Percentiles rank a stretch among this genome's conserved stretches.
Conservation (phyloP, 176 grass and related monocot genomes). For the Oryza meridionalis region DNA sequence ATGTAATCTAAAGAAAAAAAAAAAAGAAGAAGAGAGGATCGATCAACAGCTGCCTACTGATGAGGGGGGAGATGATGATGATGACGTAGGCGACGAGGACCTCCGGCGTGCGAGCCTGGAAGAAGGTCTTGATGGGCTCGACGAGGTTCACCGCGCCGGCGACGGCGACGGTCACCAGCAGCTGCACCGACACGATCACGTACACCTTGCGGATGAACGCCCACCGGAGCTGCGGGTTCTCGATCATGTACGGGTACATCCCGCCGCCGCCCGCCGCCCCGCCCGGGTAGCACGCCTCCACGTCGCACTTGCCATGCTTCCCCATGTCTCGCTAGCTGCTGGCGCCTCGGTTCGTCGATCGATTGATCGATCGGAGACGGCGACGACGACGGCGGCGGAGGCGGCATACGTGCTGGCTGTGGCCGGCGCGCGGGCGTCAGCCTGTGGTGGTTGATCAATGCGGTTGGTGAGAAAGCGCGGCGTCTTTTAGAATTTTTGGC, state of each 20-base stretch:
- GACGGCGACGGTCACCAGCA: conserved; percentile 53
- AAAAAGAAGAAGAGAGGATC: neutral
- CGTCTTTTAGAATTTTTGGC: conserved; percentile 9
- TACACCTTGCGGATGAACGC: conserved; percentile 87
- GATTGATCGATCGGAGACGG: neutral
- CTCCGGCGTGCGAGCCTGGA: conserved; percentile 46
- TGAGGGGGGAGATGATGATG: conserved; percentile 56
- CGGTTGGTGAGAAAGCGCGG: neutral
- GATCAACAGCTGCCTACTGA: conserved; percentile 29
- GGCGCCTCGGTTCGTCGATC: neutral
- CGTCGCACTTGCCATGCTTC: conserved; percentile 48
- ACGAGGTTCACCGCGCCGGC: conserved; percentile 43
- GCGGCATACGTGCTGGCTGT: too few relatives aligned
- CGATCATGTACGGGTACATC: conserved; percentile 61
- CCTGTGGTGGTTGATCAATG: too few relatives aligned
- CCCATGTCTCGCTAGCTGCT: conserved; percentile 32
- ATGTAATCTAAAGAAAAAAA: too few relatives aligned
- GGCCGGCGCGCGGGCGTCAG: too few relatives aligned
- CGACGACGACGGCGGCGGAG: neutral
- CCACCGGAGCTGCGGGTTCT: conserved; percentile 72
- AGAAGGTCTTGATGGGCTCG: conserved; percentile 40
- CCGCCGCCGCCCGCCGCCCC: neutral
- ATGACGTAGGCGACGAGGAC: conserved; percentile 25
- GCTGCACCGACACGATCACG: conserved; percentile 57
- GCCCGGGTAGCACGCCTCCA: conserved; percentile 46